Conservation (phyloP, 345 rosid genomes). For the Ailanthus altissimus region DNA sequence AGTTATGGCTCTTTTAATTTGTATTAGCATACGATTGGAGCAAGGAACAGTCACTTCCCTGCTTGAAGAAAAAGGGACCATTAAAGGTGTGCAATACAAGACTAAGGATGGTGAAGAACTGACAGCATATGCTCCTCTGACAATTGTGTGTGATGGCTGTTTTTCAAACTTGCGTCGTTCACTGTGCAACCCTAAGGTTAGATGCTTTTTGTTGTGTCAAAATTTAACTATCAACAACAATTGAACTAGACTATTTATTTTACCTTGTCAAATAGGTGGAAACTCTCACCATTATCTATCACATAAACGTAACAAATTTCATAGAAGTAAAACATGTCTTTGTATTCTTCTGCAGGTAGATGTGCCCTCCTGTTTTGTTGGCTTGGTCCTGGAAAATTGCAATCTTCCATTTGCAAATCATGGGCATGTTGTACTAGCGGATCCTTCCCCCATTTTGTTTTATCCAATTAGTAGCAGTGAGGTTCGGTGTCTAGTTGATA, state of each 20-base stretch:
- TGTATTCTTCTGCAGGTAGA: slow-evolving; percentile 45
- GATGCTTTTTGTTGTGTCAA: neutral
- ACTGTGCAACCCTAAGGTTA: slow-evolving; percentile 23
- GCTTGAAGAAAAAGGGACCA: slow-evolving; percentile 21
- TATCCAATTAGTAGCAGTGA: slow-evolving; percentile 60
- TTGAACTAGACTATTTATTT: neutral
- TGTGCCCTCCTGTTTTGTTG: slow-evolving; percentile 64
- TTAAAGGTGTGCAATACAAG: slow-evolving; percentile 29
- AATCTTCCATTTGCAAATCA: slow-evolving; percentile 56
- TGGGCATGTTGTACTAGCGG: slow-evolving; percentile 55
- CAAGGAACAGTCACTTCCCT: slow-evolving; percentile 27
- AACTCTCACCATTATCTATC: neutral
- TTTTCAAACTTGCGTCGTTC: slow-evolving; percentile 28
- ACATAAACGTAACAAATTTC: neutral
- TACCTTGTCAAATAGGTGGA: neutral
- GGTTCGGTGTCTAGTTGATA: slow-evolving; percentile 58
- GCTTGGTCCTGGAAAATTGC: slow-evolving; percentile 61
- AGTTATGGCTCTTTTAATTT: neutral
- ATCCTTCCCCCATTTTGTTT: slow-evolving; percentile 61
- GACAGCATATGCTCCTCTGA: slow-evolving; percentile 23
- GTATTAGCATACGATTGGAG: slow-evolving; percentile 20
- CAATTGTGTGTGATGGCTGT: slow-evolving; percentile 27
- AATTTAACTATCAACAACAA: neutral
- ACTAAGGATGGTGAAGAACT: slow-evolving; percentile 18
- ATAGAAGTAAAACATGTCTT: neutral